Base-by-base conservation (phyloP, 2,329 filamentous ascomycete species). In the Trichoderma oligosporum region DNA sequence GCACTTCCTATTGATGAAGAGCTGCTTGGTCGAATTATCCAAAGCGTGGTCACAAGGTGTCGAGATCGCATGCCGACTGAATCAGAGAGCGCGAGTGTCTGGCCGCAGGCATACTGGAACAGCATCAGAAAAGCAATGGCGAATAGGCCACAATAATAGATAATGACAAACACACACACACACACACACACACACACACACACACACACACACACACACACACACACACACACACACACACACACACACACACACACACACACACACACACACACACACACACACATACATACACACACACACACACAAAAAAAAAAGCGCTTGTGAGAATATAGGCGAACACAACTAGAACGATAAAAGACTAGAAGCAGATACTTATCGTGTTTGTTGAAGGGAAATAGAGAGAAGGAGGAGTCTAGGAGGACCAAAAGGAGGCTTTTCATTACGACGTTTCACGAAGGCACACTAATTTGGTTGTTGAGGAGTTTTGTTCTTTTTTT, bases 1-100 rank as follows among this genome's bases (percentile, higher is more conserved):
- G 76, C 81, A 9, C 70, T 86, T 14, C 82, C 84, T 4, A 78
- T 87, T 53, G 82, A 82, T 16, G 82, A 86, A 67, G 83, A 86
- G 63, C 71, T 86, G 51, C 75, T 87, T 27, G 78, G 78, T 29
- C 73, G 82, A 44, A 84, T 87, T 62, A 79, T 87, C 58, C 80
- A 84, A 70, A 85, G 81, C 65, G 82, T 86, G 18, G 82, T 83
- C 14, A 72, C 76, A 16, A 77, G 82, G 56, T 85, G 83, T 60
- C 76, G 78, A 48, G 81, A 84, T 62, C 73, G 78, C 20, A 78
- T 82, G 72, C 83, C 83, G 1, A 81, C 77, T 2, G 83, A 86
- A 41, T 75, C 75, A 0, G 84, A 87, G 65, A 74, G 77, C 8
- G 64, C 80, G 53, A 76, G 72, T 16, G 69, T 80, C 5, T 86